Evolutionary conservation across 2,329 filamentous ascomycete species (phyloP).

Genomic region (Periconia sp.): DNA sequence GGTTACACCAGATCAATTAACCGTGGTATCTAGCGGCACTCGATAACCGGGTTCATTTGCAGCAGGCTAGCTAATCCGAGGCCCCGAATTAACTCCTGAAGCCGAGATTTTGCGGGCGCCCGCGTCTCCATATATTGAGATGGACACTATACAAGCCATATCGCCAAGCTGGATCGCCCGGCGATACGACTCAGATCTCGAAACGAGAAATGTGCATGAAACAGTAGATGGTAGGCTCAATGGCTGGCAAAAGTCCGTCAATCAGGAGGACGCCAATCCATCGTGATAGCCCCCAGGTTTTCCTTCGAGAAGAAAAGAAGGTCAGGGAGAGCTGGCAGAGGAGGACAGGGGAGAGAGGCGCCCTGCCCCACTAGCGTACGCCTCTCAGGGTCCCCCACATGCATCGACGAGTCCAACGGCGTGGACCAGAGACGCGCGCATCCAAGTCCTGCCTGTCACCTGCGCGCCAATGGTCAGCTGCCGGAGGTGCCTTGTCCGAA

Average conservation of each 20-base stretch:
- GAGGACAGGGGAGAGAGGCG: constrained; percentile 13
- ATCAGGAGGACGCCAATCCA: constrained; percentile 9
- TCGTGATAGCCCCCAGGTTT: constrained; percentile 6
- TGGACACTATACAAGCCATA: constrained; percentile 18
- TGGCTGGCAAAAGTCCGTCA: constrained; percentile 15
- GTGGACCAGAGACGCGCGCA: no score
- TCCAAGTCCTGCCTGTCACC: constrained; percentile 12
- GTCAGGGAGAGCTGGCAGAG: no score
- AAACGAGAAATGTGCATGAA: constrained; percentile 15
- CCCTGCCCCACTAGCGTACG: constrained; percentile 31
- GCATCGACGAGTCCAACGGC: constrained; percentile 17
- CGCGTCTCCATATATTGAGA: no score
- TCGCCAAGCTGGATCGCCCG: constrained; percentile 18
- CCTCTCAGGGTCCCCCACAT: constrained; percentile 34
- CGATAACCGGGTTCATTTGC: no score
- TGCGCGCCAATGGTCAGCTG: constrained; percentile 17
- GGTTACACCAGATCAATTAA: no score
- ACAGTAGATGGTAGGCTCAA: constrained; percentile 18
- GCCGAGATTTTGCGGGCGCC: no score
- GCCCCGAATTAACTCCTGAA: constrained; percentile 6
- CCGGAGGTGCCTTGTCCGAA: neutral
- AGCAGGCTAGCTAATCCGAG: no score
- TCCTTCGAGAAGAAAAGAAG: no score
- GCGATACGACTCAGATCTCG: constrained; percentile 17
- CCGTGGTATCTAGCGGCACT: no score